These are phyloP conservation scores for Picea abies DNA, from an alignment of 83 land plant species.

Conservation along the genomic window DNA sequence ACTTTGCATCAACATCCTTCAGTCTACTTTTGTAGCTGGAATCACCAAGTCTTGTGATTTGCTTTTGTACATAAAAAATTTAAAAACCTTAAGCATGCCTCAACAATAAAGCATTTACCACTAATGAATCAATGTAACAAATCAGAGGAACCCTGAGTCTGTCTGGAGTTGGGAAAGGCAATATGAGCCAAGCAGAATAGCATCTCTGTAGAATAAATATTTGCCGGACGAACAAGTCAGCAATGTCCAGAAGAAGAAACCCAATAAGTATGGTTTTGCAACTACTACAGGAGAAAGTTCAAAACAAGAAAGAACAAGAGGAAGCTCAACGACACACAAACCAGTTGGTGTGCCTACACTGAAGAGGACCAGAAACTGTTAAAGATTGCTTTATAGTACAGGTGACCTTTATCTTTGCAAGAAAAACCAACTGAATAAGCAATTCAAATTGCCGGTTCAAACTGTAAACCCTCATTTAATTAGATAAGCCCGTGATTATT, in stretches of 20 bases:
- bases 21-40: background rate
- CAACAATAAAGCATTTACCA: background rate
- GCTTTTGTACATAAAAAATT: background rate
- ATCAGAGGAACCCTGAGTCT: background rate
- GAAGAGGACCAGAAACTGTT: background rate
- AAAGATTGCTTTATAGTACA: background rate
- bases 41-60: background rate
- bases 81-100: background rate
- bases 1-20: background rate
- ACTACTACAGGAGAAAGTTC: background rate
- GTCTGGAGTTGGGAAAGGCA: constrained; percentile 1
- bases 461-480: background rate
- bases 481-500: background rate
- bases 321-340: background rate
- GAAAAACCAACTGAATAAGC: constrained; percentile 1
- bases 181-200: background rate
- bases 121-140: too few relatives aligned
- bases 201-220: background rate
- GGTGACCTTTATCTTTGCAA: constrained; percentile 3
- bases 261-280: background rate
- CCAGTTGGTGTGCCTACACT: background rate
- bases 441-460: background rate
- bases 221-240: background rate
- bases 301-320: background rate
- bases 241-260: background rate